Conservation (phyloP, 2,329 filamentous ascomycete genomes). For the Rhinocladiella mackenziei region DNA sequence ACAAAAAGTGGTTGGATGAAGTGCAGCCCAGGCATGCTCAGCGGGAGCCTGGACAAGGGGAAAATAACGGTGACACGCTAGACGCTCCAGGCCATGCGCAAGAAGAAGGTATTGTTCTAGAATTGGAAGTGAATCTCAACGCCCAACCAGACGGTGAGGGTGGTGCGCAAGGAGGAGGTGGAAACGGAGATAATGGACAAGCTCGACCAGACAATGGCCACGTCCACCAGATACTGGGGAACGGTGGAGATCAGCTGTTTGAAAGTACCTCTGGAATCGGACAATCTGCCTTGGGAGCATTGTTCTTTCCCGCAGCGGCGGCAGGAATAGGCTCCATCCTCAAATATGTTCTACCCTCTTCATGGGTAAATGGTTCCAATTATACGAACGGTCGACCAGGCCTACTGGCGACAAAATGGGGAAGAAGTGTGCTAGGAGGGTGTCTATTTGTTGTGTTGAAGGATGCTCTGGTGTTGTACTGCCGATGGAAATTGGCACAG, state of each 20-base stretch:
- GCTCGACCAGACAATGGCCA: constrained; percentile 18
- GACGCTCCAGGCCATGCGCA: constrained; percentile 32
- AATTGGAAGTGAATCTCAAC: constrained; percentile 50
- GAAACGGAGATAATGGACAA: constrained; percentile 20
- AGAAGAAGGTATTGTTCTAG: constrained; percentile 45
- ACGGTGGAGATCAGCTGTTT: constrained; percentile 44
- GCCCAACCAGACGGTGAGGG: constrained; percentile 43
- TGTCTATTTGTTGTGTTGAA: constrained; percentile 84
- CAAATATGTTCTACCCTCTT: constrained; percentile 61
- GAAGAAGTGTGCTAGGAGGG: constrained; percentile 80
- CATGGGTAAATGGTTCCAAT: constrained; percentile 55
- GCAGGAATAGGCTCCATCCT: constrained; percentile 73
- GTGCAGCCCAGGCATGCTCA: constrained; percentile 53
- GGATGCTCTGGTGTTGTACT: constrained; percentile 60
- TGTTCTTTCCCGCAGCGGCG: constrained; percentile 79
- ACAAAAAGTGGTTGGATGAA: constrained; percentile 59
- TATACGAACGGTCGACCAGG: constrained; percentile 51
- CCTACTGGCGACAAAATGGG: constrained; percentile 80
- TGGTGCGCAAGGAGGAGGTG: constrained; percentile 30
- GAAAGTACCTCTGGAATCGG: constrained; percentile 54
- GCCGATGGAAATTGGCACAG: constrained; percentile 47
- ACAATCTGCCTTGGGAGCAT: constrained; percentile 60
- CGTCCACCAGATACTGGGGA: constrained; percentile 34
- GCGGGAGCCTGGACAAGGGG: constrained; percentile 32
- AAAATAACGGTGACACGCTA: constrained; percentile 32